These are phyloP conservation scores for Xylariaceae sp. DNA, from an alignment of 2,329 filamentous ascomycete genomes.

Conservation along the genomic window DNA sequence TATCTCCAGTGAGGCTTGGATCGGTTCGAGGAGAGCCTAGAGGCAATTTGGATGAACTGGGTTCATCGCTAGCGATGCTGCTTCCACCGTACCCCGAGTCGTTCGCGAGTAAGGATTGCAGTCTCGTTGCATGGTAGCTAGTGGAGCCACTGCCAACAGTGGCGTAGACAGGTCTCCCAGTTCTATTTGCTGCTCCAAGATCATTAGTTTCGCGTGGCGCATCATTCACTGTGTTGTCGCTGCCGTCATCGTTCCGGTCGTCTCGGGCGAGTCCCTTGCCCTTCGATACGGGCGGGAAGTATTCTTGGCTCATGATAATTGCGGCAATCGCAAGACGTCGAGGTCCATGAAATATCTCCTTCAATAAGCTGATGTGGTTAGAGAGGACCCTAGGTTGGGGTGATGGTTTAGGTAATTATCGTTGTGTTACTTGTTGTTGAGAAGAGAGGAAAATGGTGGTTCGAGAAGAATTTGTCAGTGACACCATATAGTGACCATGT, in stretches of 20 bases:
- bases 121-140: constrained; percentile 78
- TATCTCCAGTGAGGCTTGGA: constrained; percentile 53
- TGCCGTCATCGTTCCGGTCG: constrained; percentile 1
- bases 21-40: constrained; percentile 49
- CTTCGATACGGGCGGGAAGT: constrained; percentile 47
- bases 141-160: constrained; percentile 84
- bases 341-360: constrained; percentile 25
- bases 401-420: too few relatives aligned
- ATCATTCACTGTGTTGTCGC: constrained; percentile 38
- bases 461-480: too few relatives aligned
- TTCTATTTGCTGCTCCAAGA: too few relatives aligned
- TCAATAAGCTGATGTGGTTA: neutral
- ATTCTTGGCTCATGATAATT: constrained; percentile 65
- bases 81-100: constrained; percentile 95
- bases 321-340: constrained; percentile 33
- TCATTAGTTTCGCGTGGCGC: neutral
- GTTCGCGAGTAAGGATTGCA: constrained; percentile 81
- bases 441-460: too few relatives aligned
- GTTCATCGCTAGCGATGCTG: constrained; percentile 68
- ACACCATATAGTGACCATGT: too few relatives aligned
- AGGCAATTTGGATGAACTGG: constrained; percentile 44
- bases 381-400: too few relatives aligned
- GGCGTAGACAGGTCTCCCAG: constrained; percentile 72
- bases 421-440: too few relatives aligned
- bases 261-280: constrained; percentile 52